Evolutionary conservation across 2,329 filamentous ascomycete genomes (phyloP).

Genomic region (Paecilomyces niveus): DNA sequence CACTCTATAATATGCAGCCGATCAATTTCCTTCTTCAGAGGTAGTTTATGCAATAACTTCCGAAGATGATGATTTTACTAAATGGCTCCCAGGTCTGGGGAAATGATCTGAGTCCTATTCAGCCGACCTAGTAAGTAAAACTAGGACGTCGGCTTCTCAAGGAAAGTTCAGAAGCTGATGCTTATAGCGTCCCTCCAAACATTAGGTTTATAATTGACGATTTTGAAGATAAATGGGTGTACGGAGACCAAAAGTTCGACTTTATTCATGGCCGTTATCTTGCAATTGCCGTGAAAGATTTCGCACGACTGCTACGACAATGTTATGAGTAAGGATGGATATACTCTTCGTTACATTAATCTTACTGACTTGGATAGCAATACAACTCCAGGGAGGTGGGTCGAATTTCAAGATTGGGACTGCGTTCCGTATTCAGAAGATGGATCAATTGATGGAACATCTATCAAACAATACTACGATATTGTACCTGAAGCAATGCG

Average conservation of each 20-base stretch:
- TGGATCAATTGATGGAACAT: slow-evolving; percentile 2
- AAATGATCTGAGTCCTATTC: slow-evolving; percentile 8
- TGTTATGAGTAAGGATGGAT: slow-evolving; percentile 30
- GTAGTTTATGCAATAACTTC: background rate
- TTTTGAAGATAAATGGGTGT: slow-evolving; percentile 50
- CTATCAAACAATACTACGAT: background rate
- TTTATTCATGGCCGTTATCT: slow-evolving; percentile 55
- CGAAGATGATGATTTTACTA: background rate
- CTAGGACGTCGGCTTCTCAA: background rate
- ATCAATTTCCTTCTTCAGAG: background rate
- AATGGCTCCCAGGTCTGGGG: slow-evolving; percentile 4
- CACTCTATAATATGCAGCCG: background rate
- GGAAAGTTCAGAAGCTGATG: background rate
- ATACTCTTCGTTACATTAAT: background rate
- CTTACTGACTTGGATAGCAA: slow-evolving; percentile 12
- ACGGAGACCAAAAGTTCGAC: slow-evolving; percentile 45
- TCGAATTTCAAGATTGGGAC: slow-evolving; percentile 34
- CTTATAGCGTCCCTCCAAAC: slow-evolving; percentile 43
- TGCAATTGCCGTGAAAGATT: slow-evolving; percentile 51
- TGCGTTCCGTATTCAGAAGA: slow-evolving; percentile 15
- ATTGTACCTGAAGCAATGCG: background rate
- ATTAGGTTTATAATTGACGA: slow-evolving; percentile 53
- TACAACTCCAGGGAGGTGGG: slow-evolving; percentile 24
- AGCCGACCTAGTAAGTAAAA: background rate
- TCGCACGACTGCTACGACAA: slow-evolving; percentile 43